Evolutionary conservation across 2,329 filamentous ascomycete genomes (phyloP).

Genomic region (Alternaria angustiovoidea): DNA sequence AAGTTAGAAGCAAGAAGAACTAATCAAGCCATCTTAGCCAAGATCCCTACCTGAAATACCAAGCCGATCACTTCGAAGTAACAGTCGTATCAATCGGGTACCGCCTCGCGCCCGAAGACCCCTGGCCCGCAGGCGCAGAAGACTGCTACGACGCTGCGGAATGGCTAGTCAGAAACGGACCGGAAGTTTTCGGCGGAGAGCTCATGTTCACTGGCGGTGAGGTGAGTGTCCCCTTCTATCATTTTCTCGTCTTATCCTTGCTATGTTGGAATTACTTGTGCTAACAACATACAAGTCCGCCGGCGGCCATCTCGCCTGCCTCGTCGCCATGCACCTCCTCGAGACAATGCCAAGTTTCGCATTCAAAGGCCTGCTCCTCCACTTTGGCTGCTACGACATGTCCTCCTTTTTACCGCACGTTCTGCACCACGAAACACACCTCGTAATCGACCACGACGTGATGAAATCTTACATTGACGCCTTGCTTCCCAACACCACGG

Average conservation of each 20-base stretch:
- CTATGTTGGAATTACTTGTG: neutral
- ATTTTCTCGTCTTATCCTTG: neutral
- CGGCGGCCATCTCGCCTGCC: slow-evolving; percentile 59
- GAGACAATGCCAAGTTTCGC: slow-evolving; percentile 48
- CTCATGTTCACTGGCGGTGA: slow-evolving; percentile 53
- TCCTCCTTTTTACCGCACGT: slow-evolving; percentile 54
- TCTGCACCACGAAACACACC: slow-evolving; percentile 47
- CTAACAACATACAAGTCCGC: slow-evolving; percentile 53
- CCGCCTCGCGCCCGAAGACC: slow-evolving; percentile 66
- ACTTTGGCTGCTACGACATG: slow-evolving; percentile 63
- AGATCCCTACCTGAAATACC: slow-evolving; percentile 58
- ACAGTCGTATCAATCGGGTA: slow-evolving; percentile 66
- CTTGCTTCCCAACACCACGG: slow-evolving; percentile 54
- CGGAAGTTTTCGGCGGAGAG: slow-evolving; percentile 53
- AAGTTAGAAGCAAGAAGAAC: neutral
- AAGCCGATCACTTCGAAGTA: slow-evolving; percentile 59
- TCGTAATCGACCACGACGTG: slow-evolving; percentile 57
- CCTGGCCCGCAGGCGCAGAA: slow-evolving; percentile 62
- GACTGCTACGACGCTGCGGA: slow-evolving; percentile 67
- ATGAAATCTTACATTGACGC: slow-evolving; percentile 58
- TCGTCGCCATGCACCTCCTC: slow-evolving; percentile 60
- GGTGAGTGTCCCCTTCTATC: slow-evolving; percentile 39
- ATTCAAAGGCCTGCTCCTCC: slow-evolving; percentile 61
- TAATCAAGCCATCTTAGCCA: slow-evolving; percentile 44
- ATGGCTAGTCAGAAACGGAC: slow-evolving; percentile 60